phyloP scores from a whole-genome alignment of 768 basidiomycete genomes.

The Leccinum incarnatum region DNA sequence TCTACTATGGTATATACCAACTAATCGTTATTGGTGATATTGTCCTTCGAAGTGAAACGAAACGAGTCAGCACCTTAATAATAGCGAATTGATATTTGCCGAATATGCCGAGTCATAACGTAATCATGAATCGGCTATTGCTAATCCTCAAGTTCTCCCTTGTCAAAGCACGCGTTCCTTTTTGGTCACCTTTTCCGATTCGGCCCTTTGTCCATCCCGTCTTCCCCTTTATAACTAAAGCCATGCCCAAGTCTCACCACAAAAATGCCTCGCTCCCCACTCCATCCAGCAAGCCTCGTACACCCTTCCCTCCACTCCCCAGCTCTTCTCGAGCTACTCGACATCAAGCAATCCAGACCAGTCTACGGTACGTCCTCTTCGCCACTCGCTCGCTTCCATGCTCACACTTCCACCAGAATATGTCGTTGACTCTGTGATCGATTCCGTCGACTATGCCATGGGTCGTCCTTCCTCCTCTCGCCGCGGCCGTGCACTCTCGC shows the following conservation, averaged over 20 bases:
- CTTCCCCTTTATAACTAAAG: slow-evolving; percentile 33
- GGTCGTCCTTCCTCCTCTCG: slow-evolving; percentile 58
- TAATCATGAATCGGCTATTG: slow-evolving; percentile 19
- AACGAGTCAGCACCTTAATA: not conserved
- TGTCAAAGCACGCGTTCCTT: slow-evolving; percentile 21
- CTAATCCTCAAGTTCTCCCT: slow-evolving; percentile 24
- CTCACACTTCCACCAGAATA: slow-evolving; percentile 48
- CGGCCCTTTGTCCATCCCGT: slow-evolving; percentile 31
- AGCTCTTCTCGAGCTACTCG: slow-evolving; percentile 65
- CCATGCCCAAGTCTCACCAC: slow-evolving; percentile 10
- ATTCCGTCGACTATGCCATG: slow-evolving; percentile 76
- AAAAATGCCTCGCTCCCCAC: slow-evolving; percentile 29
- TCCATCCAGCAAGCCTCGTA: slow-evolving; percentile 55
- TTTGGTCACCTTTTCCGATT: slow-evolving; percentile 32
- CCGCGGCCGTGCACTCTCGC: slow-evolving; percentile 46
- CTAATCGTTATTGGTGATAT: not conserved
- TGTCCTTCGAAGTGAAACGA: not conserved
- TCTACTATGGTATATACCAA: not conserved
- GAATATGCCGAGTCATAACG: not conserved
- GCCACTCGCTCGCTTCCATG: not conserved
- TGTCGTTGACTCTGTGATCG: slow-evolving; percentile 62
- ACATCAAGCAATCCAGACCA: slow-evolving; percentile 56
- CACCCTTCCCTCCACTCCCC: slow-evolving; percentile 62
- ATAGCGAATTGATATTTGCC: not conserved
- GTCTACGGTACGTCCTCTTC: slow-evolving; percentile 56